Evolutionary conservation across 768 basidiomycete species (phyloP), one percentile per base, ranked within the genome.

Genomic region (Amanita rubescens): DNA sequence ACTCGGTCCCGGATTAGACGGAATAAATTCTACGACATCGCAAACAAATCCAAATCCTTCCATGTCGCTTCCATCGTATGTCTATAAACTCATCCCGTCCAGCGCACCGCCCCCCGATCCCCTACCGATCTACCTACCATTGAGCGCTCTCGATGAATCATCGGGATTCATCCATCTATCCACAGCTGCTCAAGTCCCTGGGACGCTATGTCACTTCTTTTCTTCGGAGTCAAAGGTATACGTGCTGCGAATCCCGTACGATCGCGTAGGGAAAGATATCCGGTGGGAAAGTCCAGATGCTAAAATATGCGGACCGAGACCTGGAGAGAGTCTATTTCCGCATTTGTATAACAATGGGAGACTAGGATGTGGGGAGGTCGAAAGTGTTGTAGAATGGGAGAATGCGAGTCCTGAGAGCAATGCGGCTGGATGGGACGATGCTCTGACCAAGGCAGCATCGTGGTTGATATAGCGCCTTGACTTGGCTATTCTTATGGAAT

Each of bases 1-100:
- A n/a, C n/a, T n/a, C n/a, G n/a, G n/a, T n/a, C n/a, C n/a, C n/a
- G n/a, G n/a, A n/a, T n/a, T n/a, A n/a, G n/a, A n/a, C n/a, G n/a
- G n/a, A n/a, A n/a, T n/a, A n/a, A n/a, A n/a, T n/a, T n/a, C n/a
- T n/a, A n/a, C n/a, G n/a, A n/a, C n/a, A n/a, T n/a, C n/a, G 14
- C 12, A 37, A 37, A 37, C 37, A 37, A 14, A 10, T 10, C 37
- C 37, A 37, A 37, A 37, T 15, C 27, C 27, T 4, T 2, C 9
- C 12, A 62, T 66, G 58, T 59, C 63, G 7, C 57, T 45, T 15
- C 83, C 80, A 4, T 74, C 69, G 2, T 82, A 81, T 64, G 49
- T 85, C 56, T 86, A 85, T 71, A 86, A 85, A 59, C 75, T 86
- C 55, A 64, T 84, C 30, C 69, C 74, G 11, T 60, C 69, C 35